Evolutionary conservation across 2,329 filamentous ascomycete genomes (phyloP).

Genomic region (Penicillium palitans): DNA sequence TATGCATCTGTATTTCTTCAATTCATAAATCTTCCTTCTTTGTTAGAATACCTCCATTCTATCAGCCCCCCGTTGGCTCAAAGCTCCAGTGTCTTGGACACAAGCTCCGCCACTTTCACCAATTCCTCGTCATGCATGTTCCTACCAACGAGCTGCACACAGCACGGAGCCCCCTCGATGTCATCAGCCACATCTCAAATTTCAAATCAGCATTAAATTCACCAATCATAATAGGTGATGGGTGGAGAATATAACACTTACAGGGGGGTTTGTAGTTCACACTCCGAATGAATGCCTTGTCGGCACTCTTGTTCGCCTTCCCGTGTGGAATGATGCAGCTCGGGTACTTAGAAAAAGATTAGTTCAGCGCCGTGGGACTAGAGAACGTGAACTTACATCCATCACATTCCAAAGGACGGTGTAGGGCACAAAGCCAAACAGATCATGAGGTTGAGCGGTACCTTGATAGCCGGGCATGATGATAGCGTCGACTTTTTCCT

Average conservation of each 20-base stretch:
- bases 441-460: constrained; percentile 55
- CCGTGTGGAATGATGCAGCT: constrained; percentile 49
- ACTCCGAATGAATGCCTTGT: constrained; percentile 26
- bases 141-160: not conserved
- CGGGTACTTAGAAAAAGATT: constrained; percentile 42
- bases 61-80: not conserved
- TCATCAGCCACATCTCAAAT: constrained; percentile 1
- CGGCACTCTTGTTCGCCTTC: constrained; percentile 43
- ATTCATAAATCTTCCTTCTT: not conserved
- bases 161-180: constrained; percentile 2
- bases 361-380: not conserved
- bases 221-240: too few species aligned
- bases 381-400: constrained; percentile 42
- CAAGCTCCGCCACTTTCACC: not conserved
- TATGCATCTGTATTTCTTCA: not conserved
- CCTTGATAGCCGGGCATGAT: constrained; percentile 51
- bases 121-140: constrained; percentile 5
- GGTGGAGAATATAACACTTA: not conserved
- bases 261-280: constrained; percentile 22
- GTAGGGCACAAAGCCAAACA: constrained; percentile 34
- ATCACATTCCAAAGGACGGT: constrained; percentile 53
- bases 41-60: not conserved
- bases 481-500: constrained; percentile 51
- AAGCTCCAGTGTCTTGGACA: not conserved
- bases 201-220: not conserved